Conservation (phyloP, 768 basidiomycete species). For the Arthromyces matolae region DNA sequence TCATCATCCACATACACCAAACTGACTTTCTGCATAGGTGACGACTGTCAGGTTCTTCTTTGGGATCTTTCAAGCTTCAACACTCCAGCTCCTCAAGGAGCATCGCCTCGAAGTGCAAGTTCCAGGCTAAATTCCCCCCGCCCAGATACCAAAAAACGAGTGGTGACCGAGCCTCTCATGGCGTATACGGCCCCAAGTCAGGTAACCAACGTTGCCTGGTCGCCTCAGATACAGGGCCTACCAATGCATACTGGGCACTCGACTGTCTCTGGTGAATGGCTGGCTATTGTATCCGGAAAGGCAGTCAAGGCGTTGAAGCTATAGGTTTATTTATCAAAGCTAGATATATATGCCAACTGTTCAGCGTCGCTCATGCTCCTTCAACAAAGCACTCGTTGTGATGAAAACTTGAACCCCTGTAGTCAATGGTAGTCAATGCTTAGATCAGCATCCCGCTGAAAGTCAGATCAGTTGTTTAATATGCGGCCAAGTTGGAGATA, state of each 20-base stretch:
- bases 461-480: background rate
- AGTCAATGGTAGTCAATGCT: background rate
- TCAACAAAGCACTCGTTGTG: too few species aligned
- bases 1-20: background rate
- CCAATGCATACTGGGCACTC: conserved; percentile 71
- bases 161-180: conserved; percentile 75
- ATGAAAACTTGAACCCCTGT: too few species aligned
- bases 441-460: conserved; percentile 22
- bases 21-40: conserved; percentile 47
- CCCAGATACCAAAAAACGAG: conserved; percentile 74
- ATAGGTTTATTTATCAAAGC: conserved; percentile 29
- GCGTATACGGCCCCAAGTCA: conserved; percentile 77
- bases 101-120: conserved; percentile 67
- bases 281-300: conserved; percentile 81
- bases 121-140: conserved; percentile 77
- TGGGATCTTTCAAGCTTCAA: conserved; percentile 73
- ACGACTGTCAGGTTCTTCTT: conserved; percentile 90
- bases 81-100: conserved; percentile 56
- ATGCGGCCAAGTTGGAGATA: conserved; percentile 10
- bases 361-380: too few species aligned
- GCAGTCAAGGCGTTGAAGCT: conserved; percentile 80
- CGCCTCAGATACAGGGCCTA: conserved; percentile 77
- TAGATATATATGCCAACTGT: background rate
- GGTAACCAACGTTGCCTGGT: conserved; percentile 86
- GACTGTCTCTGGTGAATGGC: conserved; percentile 79